Percentiles rank a stretch among this genome's conserved stretches.
Evolutionary conservation across 176 grass and related monocot species (phyloP).

Genomic region (Carex littledalei): DNA sequence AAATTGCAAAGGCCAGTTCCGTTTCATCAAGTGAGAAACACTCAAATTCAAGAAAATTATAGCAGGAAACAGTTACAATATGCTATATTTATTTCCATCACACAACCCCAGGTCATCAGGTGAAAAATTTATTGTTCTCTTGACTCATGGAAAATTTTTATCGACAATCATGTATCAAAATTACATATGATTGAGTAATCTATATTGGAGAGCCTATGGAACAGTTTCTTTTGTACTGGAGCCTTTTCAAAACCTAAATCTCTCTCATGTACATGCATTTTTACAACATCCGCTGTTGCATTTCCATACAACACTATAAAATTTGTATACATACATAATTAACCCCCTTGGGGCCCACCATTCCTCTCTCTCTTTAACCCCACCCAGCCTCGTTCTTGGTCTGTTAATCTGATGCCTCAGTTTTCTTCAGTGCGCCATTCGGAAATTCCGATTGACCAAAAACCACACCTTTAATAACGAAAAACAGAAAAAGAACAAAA

Average conservation of each 20-base stretch:
- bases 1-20: neutral
- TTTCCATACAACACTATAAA: constrained; percentile 17
- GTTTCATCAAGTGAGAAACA: neutral
- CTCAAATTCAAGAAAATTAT: neutral
- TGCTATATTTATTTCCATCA: neutral
- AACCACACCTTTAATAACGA: constrained; percentile 12
- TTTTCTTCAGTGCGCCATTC: constrained; percentile 15
- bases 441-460: constrained; percentile 12
- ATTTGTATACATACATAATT: constrained; percentile 25
- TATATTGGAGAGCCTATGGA: constrained; percentile 25
- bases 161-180: constrained; percentile 25
- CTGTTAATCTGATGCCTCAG: constrained; percentile 22
- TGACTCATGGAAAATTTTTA: neutral
- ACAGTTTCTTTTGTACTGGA: constrained; percentile 10
- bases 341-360: neutral
- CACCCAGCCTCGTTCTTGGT: neutral
- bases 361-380: constrained; percentile 10
- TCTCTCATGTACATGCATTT: constrained; percentile 13
- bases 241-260: constrained; percentile 19
- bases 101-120: neutral
- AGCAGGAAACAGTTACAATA: neutral
- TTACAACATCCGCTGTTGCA: constrained; percentile 4
- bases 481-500: constrained; percentile 14
- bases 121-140: neutral
- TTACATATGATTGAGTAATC: constrained; percentile 21